These are phyloP conservation scores for Alternaria angustiovoidea DNA, from an alignment of 2,329 filamentous ascomycete species.

Conservation along the genomic window DNA sequence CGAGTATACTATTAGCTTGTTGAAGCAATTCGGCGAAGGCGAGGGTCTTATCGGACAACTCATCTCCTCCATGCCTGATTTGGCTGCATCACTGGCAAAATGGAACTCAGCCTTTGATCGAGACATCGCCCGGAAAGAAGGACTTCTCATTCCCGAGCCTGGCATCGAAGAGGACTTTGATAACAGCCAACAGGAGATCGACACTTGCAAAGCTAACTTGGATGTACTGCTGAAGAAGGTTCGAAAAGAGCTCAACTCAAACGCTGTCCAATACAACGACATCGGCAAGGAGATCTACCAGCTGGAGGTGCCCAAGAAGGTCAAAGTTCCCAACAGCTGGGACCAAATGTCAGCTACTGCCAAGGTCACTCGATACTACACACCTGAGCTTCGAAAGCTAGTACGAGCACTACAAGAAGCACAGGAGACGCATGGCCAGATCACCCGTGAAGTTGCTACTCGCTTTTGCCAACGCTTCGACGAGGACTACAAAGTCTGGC, in stretches of 20 bases:
- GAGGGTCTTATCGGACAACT: slow-evolving; percentile 86
- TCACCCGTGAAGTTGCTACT: slow-evolving; percentile 83
- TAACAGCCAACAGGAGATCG: slow-evolving; percentile 77
- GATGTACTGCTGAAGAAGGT: slow-evolving; percentile 74
- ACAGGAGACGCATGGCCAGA: slow-evolving; percentile 90
- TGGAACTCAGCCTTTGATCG: slow-evolving; percentile 96
- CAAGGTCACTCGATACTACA: slow-evolving; percentile 93
- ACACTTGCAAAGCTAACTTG: slow-evolving; percentile 77
- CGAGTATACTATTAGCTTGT: slow-evolving; percentile 86
- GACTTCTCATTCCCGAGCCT: slow-evolving; percentile 81
- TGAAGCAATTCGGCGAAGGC: slow-evolving; percentile 76
- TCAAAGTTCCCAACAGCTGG: slow-evolving; percentile 89
- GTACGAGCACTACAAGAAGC: slow-evolving; percentile 91
- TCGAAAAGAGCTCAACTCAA: slow-evolving; percentile 77
- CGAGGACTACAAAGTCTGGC: slow-evolving; percentile 82
- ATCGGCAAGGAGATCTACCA: slow-evolving; percentile 98
- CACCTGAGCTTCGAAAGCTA: slow-evolving; percentile 78
- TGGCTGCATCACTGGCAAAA: slow-evolving; percentile 75
- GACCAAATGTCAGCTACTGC: slow-evolving; percentile 95
- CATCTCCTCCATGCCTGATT: slow-evolving; percentile 83
- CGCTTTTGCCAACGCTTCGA: slow-evolving; percentile 91
- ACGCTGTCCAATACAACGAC: slow-evolving; percentile 66
- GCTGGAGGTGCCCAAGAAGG: slow-evolving; percentile 83
- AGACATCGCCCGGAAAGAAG: slow-evolving; percentile 76
- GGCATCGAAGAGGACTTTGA: slow-evolving; percentile 95